phyloP scores from a whole-genome alignment of 495 filamentous ascomycete species.

The Cercophora samala region DNA sequence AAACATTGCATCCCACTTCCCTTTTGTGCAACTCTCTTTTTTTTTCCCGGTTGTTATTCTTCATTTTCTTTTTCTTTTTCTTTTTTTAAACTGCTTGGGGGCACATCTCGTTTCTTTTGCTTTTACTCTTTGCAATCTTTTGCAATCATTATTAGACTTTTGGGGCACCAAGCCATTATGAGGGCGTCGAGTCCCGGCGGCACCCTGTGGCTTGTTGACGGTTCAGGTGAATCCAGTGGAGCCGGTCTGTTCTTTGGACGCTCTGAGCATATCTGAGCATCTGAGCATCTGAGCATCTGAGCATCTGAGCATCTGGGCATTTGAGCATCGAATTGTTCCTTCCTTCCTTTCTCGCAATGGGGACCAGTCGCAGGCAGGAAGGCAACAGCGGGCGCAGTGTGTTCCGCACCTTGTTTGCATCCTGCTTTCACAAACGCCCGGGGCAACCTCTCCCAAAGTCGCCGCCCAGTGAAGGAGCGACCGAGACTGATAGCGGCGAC shows the following conservation, averaged over 20 bases:
- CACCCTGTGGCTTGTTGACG: neutral
- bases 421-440: slow-evolving; percentile 29
- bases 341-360: neutral
- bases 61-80: too few relatives aligned
- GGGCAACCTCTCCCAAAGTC: slow-evolving; percentile 19
- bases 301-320: neutral
- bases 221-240: slow-evolving; percentile 19
- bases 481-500: slow-evolving; percentile 29
- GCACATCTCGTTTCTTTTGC: slow-evolving; percentile 1
- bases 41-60: slow-evolving; percentile 7
- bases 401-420: slow-evolving; percentile 21
- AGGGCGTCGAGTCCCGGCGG: neutral
- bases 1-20: slow-evolving; percentile 15
- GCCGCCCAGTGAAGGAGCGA: slow-evolving; percentile 17
- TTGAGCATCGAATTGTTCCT: neutral
- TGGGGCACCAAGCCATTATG: neutral
- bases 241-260: neutral
- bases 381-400: neutral
- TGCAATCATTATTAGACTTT: neutral
- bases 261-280: too few relatives aligned
- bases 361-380: neutral
- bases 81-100: too few relatives aligned
- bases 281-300: too few relatives aligned
- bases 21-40: neutral
- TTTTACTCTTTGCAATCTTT: neutral